Evolutionary conservation across 1,139 yeast species (phyloP), one percentile per base, ranked within the genome.

Genomic region (Hyphopichia wangnamkhiaoensis): DNA sequence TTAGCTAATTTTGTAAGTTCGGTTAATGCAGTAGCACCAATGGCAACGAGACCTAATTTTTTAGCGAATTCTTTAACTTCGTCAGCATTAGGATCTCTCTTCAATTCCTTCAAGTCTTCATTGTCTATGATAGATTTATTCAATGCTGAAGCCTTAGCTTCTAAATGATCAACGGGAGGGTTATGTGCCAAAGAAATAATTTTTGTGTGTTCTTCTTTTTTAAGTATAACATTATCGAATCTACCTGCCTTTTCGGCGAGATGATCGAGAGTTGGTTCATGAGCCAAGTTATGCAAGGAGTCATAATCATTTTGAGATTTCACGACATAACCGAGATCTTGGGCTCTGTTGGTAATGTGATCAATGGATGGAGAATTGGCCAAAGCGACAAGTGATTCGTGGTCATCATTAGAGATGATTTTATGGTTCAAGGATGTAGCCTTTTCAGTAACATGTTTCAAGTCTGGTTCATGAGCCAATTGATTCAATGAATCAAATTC

Each of bases 121-220:
- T 34, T 35, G 3, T 40, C 21, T n/a, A 56, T 40, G 8, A 52
- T 40, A 8, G 43, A 40, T 26, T 19, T 23, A 18, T 27, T 19
- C 5, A 41, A 28, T 4, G 18, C 25, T 5, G 33, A 27, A 3
- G 58, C 56, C 27, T 53, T 53, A 2, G 47, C 25, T n/a, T 31
- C 34, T 6, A 63, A 37, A 24, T 49, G 48, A 3, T 49, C 52
- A 16, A 56, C 37, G 7, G 49, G 34, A 5, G 71, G 71, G n/a
- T 44, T 39, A 6, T 52, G 39, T 2, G 49, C 46, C 12, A 37
- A 32, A 8, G 50, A 37, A 6, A 33, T 13, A 28, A 56, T 41
- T 31, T 43, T 41, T 12, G 46, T 31, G 15, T 49, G 48, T 17
- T 50, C 56, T 2, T 47, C 48, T 2, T 41, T 37, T 3, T 54